Evolutionary conservation across 2,329 filamentous ascomycete genomes (phyloP).

Genomic region (Monosporascus cannonballus): DNA sequence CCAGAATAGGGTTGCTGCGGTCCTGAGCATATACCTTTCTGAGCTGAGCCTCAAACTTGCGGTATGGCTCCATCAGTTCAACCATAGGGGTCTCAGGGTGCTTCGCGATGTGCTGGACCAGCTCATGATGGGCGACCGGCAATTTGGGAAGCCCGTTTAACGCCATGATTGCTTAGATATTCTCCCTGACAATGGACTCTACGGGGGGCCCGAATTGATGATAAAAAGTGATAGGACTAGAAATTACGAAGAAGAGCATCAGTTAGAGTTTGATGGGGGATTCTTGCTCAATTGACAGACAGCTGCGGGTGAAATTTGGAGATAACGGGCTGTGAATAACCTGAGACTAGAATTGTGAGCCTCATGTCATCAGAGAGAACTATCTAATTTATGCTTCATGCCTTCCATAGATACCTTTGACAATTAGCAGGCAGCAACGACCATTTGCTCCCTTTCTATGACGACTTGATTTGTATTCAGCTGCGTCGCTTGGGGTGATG

Average conservation of each 20-base stretch:
- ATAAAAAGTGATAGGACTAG: not conserved
- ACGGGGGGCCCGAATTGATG: not conserved
- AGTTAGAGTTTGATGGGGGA: no score
- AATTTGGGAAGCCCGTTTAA: constrained; percentile 35
- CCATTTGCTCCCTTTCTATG: not conserved
- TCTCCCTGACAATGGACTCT: not conserved
- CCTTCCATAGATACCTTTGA: not conserved
- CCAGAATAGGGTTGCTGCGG: constrained; percentile 49
- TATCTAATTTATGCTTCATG: no score
- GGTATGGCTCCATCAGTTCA: constrained; percentile 59
- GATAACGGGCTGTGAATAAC: no score
- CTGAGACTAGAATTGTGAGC: no score
- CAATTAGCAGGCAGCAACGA: not conserved
- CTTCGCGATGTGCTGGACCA: constrained; percentile 48
- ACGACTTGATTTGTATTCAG: not conserved
- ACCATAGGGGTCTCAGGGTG: constrained; percentile 47
- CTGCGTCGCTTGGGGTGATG: not conserved
- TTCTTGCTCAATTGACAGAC: no score
- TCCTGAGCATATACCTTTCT: constrained; percentile 65
- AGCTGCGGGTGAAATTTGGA: no score
- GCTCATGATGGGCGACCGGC: constrained; percentile 38
- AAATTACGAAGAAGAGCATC: no score
- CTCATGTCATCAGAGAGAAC: no score
- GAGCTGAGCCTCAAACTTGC: constrained; percentile 60
- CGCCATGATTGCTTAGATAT: constrained; percentile 25